Conservation (phyloP, 2,329 filamentous ascomycete species). For the Alternaria sp. region DNA sequence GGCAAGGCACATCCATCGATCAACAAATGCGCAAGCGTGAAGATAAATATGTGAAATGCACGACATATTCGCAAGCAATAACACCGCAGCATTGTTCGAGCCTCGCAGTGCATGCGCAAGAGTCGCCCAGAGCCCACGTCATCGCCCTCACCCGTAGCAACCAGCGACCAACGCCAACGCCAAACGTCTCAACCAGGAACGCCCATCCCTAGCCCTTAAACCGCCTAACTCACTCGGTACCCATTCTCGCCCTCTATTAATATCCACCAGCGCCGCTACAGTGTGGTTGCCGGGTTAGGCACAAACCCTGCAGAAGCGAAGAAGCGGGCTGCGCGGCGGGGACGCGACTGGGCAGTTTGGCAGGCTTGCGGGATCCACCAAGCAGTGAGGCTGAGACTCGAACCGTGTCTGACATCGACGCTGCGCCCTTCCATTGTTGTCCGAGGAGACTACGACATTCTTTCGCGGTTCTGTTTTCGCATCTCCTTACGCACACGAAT, state of each 20-base stretch:
- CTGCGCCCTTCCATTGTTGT: neutral
- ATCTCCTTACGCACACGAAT: neutral
- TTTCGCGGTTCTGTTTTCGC: neutral
- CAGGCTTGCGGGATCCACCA: conserved; percentile 9
- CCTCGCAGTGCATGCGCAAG: neutral
- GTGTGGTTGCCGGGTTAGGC: conserved; percentile 11
- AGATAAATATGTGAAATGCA: neutral
- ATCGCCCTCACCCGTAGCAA: neutral
- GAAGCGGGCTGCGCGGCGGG: conserved; percentile 8
- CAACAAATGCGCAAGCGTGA: neutral
- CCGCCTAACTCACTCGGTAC: neutral
- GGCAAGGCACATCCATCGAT: neutral
- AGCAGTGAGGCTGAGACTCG: conserved; percentile 25
- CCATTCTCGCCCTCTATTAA: conserved; percentile 9
- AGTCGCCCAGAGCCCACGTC: neutral
- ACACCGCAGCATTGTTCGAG: neutral
- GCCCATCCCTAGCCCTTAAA: neutral
- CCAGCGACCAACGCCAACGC: neutral
- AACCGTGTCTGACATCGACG: neutral
- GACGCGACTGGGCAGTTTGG: conserved; percentile 10
- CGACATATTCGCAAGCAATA: neutral
- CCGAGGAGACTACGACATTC: neutral
- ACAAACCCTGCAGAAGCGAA: conserved; percentile 9
- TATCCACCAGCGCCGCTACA: conserved; percentile 6
- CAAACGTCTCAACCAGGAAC: neutral